Evolutionary conservation across 2,329 filamentous ascomycete species (phyloP), one percentile per base, ranked within the genome.

Genomic region (Venturiaceae sp.): DNA sequence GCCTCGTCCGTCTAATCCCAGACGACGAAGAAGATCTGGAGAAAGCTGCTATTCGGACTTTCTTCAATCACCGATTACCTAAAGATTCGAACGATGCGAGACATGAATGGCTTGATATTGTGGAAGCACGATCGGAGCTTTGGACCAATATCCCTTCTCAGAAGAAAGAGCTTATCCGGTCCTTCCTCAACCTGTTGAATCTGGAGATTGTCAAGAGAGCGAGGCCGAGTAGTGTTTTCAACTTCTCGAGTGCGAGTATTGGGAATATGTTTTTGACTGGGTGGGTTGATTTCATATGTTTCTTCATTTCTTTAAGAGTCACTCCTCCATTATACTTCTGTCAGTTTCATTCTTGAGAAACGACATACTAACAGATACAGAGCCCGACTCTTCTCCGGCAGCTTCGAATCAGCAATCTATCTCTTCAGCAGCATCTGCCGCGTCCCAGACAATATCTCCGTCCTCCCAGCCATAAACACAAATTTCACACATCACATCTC

Each of bases 401-500:
- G 87, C 60, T 92, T 97, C 63, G 94, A 97, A 71, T 88, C 88
- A 6, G 90, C 90, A 44, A 94, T 97, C 62, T 96, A 96, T 68
- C 82, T 97, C 2, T 80, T 97, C 4, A 88, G 87, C 55, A 88
- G 86, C 64, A 89, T 96, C 63, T 95, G 92, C 67, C 84, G 83
- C n/a, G 87, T 97, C 0, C 87, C 90, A 0, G 80, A 83, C 11
- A 80, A 84, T 55, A 84, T 94, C 5, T 81, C 84, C 0, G 90
- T 96, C 0, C 83, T 97, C 16, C 94, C 92, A 0, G 90, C 89
- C 3, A 89, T 97, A 65, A 95, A 96, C 76, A 91, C 88, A 62
- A 97, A 96, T 71, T 96, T 96, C 75, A 90, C 90, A 0, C 89
- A 95, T 66, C 92, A 97, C 72, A 97, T 97, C 64, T 90, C 88